phyloP scores from a whole-genome alignment of 192 early-diverging fungal species.

The Gamsiella multidivaricata region DNA sequence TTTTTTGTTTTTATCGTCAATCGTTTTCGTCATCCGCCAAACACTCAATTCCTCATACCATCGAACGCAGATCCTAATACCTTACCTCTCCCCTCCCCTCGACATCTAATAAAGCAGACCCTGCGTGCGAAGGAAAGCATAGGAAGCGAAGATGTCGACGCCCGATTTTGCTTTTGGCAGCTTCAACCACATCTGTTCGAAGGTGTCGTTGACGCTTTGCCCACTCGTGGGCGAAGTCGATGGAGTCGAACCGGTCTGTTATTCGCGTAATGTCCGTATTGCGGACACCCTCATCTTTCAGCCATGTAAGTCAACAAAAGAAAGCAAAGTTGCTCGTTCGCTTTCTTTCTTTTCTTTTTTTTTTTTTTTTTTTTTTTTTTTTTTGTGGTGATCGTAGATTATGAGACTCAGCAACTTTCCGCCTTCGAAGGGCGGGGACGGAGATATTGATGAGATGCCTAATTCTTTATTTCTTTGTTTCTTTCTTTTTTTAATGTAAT shows the following conservation, averaged over 20 bases:
- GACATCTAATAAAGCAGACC: too few relatives aligned
- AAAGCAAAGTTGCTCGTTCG: too few relatives aligned
- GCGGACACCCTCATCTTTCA: constrained; percentile 89
- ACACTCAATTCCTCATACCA: not conserved
- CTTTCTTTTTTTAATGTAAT: not conserved
- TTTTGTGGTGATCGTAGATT: not conserved
- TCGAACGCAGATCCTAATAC: too few relatives aligned
- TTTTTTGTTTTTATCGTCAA: not conserved
- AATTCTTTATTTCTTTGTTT: not conserved
- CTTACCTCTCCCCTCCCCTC: too few relatives aligned
- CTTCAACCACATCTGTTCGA: constrained; percentile 92
- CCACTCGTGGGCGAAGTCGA: constrained; percentile 82
- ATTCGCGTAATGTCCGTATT: constrained; percentile 93
- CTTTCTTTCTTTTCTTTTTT: not conserved
- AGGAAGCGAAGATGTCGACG: not conserved
- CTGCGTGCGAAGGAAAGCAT: not conserved
- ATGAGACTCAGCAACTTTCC: too few relatives aligned
- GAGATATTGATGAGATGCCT: too few relatives aligned
- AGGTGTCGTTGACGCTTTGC: constrained; percentile 87
- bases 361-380: not conserved
- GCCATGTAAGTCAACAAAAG: constrained; percentile 61
- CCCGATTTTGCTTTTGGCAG: constrained; percentile 47
- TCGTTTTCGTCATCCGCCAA: not conserved
- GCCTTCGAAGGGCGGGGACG: too few relatives aligned
- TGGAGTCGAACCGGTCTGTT: constrained; percentile 89